These are phyloP conservation scores for Leonotis leonurus DNA, from an alignment of 257 asterid species.

Conservation along the genomic window DNA sequence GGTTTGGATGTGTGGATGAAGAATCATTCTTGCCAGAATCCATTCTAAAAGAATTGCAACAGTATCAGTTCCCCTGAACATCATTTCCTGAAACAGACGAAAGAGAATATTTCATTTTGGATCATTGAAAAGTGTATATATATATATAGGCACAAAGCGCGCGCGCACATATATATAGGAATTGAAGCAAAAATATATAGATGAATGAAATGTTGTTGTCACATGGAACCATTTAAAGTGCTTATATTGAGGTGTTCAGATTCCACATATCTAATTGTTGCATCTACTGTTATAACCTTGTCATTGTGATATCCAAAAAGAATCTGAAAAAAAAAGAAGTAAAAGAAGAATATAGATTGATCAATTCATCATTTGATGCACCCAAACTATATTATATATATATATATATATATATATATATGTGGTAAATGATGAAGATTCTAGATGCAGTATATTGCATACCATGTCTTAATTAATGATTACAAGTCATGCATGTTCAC, in stretches of 20 bases:
- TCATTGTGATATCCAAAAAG: background rate
- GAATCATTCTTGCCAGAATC: slow-evolving; percentile 85
- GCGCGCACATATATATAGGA: background rate
- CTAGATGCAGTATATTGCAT: background rate
- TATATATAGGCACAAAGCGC: background rate
- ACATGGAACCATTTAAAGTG: background rate
- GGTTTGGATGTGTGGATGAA: slow-evolving; percentile 65
- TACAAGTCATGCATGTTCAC: no score
- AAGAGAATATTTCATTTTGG: slow-evolving; percentile 8
- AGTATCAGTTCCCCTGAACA: slow-evolving; percentile 75
- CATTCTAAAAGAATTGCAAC: slow-evolving; percentile 78
- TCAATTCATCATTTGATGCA: background rate
- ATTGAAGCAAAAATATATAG: no score
- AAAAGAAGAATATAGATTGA: background rate
- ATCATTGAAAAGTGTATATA: background rate
- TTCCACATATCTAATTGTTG: background rate
- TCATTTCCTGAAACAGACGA: slow-evolving; percentile 63
- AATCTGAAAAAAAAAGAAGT: background rate
- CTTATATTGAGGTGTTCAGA: background rate
- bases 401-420: no score
- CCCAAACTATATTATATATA: no score
- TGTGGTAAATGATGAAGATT: background rate
- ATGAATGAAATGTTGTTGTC: background rate
- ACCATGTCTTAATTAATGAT: background rate
- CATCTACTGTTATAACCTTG: background rate